Percentiles rank a stretch among this genome's conserved stretches.
Conservation (phyloP, 768 basidiomycete genomes). For the Mycena chlorophos region DNA sequence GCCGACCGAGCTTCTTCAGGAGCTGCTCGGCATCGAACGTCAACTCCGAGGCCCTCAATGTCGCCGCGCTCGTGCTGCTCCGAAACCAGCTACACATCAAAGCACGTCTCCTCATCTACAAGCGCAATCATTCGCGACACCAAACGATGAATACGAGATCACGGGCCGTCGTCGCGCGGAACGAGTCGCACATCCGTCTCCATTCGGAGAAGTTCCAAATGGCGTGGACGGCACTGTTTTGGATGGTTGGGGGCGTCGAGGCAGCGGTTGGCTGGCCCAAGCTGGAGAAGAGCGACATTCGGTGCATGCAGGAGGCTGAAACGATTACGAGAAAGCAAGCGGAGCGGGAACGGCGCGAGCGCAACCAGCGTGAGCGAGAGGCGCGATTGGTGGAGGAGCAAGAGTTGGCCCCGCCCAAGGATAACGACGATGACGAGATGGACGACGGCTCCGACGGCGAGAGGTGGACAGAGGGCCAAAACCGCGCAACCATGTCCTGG, state of each 20-base stretch:
- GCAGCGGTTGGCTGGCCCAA: background rate
- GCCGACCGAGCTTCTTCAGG: background rate
- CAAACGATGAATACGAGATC: slow-evolving; percentile 23
- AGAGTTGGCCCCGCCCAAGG: too few species aligned
- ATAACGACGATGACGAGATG: too few species aligned
- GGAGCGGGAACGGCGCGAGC: background rate
- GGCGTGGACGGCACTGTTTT: background rate
- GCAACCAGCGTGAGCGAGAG: background rate
- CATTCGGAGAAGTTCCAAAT: background rate
- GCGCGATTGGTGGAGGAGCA: background rate
- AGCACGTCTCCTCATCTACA: slow-evolving; percentile 21
- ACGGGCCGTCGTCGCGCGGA: background rate
- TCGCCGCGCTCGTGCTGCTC: slow-evolving; percentile 16
- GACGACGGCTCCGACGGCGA: too few species aligned
- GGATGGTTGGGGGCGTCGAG: background rate
- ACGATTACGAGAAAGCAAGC: background rate
- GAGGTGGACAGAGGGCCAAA: too few species aligned
- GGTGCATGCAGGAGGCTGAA: slow-evolving; percentile 6
- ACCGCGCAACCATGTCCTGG: too few species aligned
- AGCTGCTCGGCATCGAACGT: background rate
- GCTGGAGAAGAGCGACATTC: slow-evolving; percentile 3
- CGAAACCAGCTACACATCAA: slow-evolving; percentile 22
- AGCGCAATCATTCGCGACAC: slow-evolving; percentile 26
- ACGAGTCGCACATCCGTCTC: background rate
- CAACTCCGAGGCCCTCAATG: background rate